Percentiles rank a stretch among this genome's conserved stretches.
These are phyloP conservation scores for Russula sp. DNA, from an alignment of 768 basidiomycete species.

Conservation along the genomic window DNA sequence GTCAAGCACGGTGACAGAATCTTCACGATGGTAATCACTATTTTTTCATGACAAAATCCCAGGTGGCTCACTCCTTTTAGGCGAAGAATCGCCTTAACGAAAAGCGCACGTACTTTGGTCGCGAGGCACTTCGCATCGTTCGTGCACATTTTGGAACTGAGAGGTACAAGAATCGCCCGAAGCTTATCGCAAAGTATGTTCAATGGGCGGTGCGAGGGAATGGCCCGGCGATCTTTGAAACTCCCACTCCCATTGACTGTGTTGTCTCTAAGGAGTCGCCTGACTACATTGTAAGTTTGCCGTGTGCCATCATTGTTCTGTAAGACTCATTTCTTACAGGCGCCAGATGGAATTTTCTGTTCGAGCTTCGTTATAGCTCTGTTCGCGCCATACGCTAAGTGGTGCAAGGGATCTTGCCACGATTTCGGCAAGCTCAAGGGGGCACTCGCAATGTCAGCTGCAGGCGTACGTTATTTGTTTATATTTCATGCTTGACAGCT, in stretches of 20 bases:
- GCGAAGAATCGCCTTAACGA: too few relatives aligned
- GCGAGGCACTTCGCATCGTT: not conserved
- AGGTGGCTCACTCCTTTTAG: too few relatives aligned
- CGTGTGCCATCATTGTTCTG: not conserved
- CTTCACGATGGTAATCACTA: too few relatives aligned
- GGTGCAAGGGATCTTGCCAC: too few relatives aligned
- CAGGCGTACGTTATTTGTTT: not conserved
- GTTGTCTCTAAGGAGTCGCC: not conserved
- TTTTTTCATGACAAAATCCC: too few relatives aligned
- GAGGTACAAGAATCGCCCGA: too few relatives aligned
- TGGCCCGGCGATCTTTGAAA: not conserved
- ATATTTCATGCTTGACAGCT: not conserved
- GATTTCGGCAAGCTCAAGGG: too few relatives aligned
- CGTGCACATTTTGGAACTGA: not conserved
- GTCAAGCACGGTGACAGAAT: too few relatives aligned
- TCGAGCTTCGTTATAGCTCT: too few relatives aligned
- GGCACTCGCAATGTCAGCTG: not conserved
- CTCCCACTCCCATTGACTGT: not conserved
- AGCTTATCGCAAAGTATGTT: not conserved
- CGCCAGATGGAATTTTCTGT: too few relatives aligned
- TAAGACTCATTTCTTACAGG: not conserved
- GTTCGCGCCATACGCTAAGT: too few relatives aligned
- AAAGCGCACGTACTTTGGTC: too few relatives aligned
- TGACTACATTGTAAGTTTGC: not conserved
- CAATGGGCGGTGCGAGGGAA: not conserved